phyloP scores from a whole-genome alignment of 345 rosid genomes.

The Gossypium australe region DNA sequence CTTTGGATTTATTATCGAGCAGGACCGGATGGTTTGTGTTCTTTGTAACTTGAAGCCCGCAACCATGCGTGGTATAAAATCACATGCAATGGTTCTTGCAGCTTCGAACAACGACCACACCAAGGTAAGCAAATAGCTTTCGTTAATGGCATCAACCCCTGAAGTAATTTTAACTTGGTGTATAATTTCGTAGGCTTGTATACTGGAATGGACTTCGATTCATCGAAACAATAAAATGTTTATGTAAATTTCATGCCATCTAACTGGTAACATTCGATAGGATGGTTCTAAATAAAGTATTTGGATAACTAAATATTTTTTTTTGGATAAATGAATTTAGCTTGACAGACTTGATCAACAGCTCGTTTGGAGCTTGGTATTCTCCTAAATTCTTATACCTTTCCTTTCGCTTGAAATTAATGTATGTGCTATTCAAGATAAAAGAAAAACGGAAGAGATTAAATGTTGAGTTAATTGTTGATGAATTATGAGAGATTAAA shows the following conservation, averaged over 20 bases:
- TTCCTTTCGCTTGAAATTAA: too few species aligned
- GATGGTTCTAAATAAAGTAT: background rate
- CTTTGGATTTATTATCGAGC: slow-evolving; percentile 25
- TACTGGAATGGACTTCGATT: background rate
- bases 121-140: slow-evolving; percentile 32
- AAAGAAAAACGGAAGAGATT: too few species aligned
- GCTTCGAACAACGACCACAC: slow-evolving; percentile 68
- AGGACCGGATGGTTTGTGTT: slow-evolving; percentile 91
- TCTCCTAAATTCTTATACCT: too few species aligned
- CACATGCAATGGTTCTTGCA: slow-evolving; percentile 96
- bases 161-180: background rate
- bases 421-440: too few species aligned
- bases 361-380: too few species aligned
- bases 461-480: too few species aligned
- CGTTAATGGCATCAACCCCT: background rate
- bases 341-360: too few species aligned
- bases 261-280: background rate
- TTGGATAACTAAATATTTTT: background rate
- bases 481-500: too few species aligned
- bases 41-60: slow-evolving; percentile 93
- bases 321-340: too few species aligned
- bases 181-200: background rate
- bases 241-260: background rate
- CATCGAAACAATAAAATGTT: background rate
- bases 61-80: slow-evolving; percentile 80